Conservation (phyloP, 2,329 filamentous ascomycete genomes). For the Xylaria sp. region DNA sequence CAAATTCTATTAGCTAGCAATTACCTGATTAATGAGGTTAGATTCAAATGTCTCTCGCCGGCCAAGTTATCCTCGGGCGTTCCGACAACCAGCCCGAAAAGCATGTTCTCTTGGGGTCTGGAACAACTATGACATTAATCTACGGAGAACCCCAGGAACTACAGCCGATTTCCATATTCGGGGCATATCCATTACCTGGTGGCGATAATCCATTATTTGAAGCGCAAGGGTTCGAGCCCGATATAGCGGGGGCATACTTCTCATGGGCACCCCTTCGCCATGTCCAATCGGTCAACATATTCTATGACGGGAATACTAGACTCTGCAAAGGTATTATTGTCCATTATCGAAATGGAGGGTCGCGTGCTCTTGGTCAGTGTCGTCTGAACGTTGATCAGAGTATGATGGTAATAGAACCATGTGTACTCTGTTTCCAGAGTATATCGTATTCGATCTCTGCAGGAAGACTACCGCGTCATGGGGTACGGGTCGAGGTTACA, state of each 20-base stretch:
- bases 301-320: background rate
- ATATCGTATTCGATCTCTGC: background rate
- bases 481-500: constrained; percentile 2
- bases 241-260: background rate
- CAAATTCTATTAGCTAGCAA: background rate
- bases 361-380: constrained; percentile 1
- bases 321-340: constrained; percentile 2
- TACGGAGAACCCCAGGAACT: constrained; percentile 5
- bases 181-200: background rate
- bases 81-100: background rate
- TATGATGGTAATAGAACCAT: background rate
- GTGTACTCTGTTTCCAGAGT: background rate
- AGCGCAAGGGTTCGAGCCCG: background rate
- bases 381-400: constrained; percentile 6
- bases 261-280: constrained; percentile 6
- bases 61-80: background rate
- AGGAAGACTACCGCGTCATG: constrained; percentile 1
- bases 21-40: background rate
- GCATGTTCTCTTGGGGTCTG: constrained; percentile 2
- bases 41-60: constrained; percentile 3
- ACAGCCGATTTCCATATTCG: constrained; percentile 3
- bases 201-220: background rate
- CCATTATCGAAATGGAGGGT: constrained; percentile 1
- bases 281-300: background rate
- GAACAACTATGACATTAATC: background rate